Evolutionary conservation across 2,329 filamentous ascomycete genomes (phyloP).

Genomic region (Hirsutella rhossiliensis): DNA sequence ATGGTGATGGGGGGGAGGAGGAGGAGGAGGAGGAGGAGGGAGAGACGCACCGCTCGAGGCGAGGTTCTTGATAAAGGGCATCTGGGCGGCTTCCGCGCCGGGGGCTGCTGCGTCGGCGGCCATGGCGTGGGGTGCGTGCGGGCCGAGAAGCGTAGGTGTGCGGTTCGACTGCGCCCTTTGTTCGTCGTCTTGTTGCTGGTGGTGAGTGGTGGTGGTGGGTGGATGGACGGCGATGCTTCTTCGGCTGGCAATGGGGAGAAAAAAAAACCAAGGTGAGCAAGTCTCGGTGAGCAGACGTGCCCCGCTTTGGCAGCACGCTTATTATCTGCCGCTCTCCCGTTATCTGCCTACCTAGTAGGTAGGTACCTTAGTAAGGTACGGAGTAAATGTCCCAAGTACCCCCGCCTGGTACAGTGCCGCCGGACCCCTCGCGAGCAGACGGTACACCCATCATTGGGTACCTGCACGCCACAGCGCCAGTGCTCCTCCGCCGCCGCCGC

Average conservation of each 20-base stretch:
- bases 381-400: no score
- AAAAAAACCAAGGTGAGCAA: constrained; percentile 10
- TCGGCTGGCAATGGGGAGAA: neutral
- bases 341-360: no score
- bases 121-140: neutral
- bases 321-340: no score
- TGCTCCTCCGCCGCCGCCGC: no score
- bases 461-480: no score
- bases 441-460: no score
- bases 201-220: neutral
- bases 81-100: constrained; percentile 27
- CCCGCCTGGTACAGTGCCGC: no score
- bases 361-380: no score
- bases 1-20: neutral
- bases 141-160: neutral
- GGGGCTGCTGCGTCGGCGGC: constrained; percentile 9
- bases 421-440: no score
- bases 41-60: constrained; percentile 69
- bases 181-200: no score
- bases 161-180: neutral
- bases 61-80: constrained; percentile 73
- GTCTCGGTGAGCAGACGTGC: constrained; percentile 4
- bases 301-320: neutral
- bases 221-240: neutral
- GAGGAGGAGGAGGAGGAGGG: no score